Conservation (phyloP, 495 filamentous ascomycete species). For the Sphaerosporella brunnea region DNA sequence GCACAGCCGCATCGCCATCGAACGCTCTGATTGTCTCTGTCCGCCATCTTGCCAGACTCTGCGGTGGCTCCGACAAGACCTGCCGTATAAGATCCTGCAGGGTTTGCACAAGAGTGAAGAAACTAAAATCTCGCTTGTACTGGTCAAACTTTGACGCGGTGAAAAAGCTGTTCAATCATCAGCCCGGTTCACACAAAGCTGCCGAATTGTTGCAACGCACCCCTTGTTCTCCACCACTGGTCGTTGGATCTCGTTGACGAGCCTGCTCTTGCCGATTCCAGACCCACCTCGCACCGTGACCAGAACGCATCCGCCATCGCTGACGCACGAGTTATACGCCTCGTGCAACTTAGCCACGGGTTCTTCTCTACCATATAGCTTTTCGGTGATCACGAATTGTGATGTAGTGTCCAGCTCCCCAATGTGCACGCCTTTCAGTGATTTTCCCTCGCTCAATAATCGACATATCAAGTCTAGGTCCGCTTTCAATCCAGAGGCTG, state of each 20-base stretch:
- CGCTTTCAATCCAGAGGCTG: slow-evolving; percentile 48
- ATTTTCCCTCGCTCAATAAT: slow-evolving; percentile 41
- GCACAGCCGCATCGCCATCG: slow-evolving; percentile 24
- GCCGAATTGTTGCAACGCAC: slow-evolving; percentile 6
- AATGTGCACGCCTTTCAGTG: slow-evolving; percentile 21
- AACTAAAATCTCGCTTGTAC: slow-evolving; percentile 22
- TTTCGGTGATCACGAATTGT: slow-evolving; percentile 24
- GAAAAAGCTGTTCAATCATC: slow-evolving; percentile 11
- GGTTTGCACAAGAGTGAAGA: slow-evolving; percentile 25
- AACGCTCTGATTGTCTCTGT: slow-evolving; percentile 25
- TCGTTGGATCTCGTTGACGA: slow-evolving; percentile 26
- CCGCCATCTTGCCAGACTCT: slow-evolving; percentile 22
- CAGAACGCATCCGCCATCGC: slow-evolving; percentile 19
- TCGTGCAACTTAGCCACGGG: slow-evolving; percentile 15
- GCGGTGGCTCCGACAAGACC: slow-evolving; percentile 22
- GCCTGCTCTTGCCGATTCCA: slow-evolving; percentile 22
- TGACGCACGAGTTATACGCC: slow-evolving; percentile 21
- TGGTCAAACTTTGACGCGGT: slow-evolving; percentile 25
- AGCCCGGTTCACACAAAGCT: too few relatives aligned
- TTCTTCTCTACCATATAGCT: slow-evolving; percentile 24
- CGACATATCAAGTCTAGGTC: slow-evolving; percentile 43
- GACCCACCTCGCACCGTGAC: slow-evolving; percentile 22
- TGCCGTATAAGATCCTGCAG: slow-evolving; percentile 26
- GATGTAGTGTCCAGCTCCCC: slow-evolving; percentile 25
- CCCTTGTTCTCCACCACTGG: slow-evolving; percentile 26